phyloP scores from a whole-genome alignment of 495 filamentous ascomycete species.

The Cercophora scortea region DNA sequence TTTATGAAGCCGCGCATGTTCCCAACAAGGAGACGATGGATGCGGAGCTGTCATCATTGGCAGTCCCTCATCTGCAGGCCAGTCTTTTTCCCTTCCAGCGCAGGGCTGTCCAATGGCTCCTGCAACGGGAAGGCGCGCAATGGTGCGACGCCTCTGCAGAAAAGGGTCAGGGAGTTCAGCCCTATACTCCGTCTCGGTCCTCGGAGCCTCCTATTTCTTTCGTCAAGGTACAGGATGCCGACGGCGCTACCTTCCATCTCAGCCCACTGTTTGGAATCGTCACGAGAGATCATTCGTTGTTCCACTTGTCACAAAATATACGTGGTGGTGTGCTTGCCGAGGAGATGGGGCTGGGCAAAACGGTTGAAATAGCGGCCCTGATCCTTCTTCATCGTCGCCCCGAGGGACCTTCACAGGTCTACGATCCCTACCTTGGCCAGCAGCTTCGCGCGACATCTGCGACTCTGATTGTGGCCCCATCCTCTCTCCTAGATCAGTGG shows the following conservation, averaged over 20 bases:
- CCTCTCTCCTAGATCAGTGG: conserved; percentile 81
- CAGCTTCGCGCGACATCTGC: conserved; percentile 46
- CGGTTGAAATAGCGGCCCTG: conserved; percentile 77
- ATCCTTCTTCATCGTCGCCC: conserved; percentile 53
- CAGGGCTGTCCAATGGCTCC: conserved; percentile 37
- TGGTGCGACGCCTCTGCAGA: conserved; percentile 13
- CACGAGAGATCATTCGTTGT: conserved; percentile 42
- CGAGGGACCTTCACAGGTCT: conserved; percentile 1
- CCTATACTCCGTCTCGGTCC: background rate
- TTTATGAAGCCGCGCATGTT: conserved; percentile 36
- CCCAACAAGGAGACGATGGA: conserved; percentile 20
- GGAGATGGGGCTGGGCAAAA: conserved; percentile 97
- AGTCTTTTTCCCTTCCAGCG: conserved; percentile 38
- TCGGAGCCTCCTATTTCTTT: conserved; percentile 10
- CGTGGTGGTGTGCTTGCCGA: conserved; percentile 74
- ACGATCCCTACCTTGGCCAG: conserved; percentile 21
- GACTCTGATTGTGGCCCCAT: conserved; percentile 83
- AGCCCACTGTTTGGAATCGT: conserved; percentile 61
- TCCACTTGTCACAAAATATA: conserved; percentile 35
- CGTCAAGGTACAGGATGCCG: conserved; percentile 16
- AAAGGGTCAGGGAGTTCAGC: conserved; percentile 7
- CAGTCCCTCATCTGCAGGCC: conserved; percentile 21
- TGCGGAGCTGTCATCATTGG: conserved; percentile 12
- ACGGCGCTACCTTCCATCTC: conserved; percentile 25
- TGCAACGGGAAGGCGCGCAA: conserved; percentile 34